Conservation (phyloP, 1,284 basidiomycete genomes). For the Ustilago xerochloae region DNA sequence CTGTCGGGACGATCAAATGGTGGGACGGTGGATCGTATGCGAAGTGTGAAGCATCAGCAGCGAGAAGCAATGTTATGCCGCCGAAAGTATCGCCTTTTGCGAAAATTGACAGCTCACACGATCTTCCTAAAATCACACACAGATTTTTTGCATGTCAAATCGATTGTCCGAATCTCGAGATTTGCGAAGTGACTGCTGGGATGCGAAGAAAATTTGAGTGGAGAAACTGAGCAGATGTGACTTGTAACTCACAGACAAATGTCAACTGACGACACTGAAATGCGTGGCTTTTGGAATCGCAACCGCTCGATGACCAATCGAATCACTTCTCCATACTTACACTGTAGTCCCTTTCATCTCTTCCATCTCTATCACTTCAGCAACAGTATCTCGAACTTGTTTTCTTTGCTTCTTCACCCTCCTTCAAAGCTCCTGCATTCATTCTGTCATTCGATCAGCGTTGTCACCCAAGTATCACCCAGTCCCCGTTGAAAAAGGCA, state of each 20-base stretch:
- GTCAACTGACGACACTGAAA: neutral
- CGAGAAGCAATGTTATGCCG: neutral
- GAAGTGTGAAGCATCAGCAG: too few species aligned
- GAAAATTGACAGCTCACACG: conserved; percentile 6
- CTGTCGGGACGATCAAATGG: too few species aligned
- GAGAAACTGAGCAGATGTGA: neutral
- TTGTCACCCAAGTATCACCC: too few species aligned
- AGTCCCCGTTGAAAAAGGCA: too few species aligned
- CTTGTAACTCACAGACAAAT: neutral
- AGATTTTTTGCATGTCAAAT: neutral
- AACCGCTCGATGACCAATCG: conserved; percentile 7
- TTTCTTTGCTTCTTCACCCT: neutral
- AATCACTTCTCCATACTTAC: neutral
- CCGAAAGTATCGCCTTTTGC: neutral
- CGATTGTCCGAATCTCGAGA: neutral
- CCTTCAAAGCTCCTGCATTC: neutral
- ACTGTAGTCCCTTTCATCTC: neutral
- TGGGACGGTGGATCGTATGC: too few species aligned
- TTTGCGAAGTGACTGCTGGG: neutral
- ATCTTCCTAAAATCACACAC: neutral
- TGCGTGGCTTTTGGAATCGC: neutral
- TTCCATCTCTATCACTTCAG: neutral
- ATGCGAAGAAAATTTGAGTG: neutral
- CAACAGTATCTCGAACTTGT: neutral
- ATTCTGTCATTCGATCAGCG: too few species aligned